phyloP scores from a whole-genome alignment of 306 rosid genomes.

The Inga oerstediana region DNA sequence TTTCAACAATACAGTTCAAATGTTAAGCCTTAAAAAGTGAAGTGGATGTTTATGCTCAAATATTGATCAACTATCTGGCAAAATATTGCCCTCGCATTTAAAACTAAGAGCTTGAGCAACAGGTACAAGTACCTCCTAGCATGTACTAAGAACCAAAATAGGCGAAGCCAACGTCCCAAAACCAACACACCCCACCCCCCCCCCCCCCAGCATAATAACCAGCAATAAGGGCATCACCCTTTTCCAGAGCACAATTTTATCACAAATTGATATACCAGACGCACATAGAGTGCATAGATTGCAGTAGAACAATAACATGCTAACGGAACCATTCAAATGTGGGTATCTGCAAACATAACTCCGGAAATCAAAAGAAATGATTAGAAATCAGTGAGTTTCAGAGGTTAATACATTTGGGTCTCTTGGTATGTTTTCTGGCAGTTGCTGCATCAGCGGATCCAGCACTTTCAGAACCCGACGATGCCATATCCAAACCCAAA shows the following conservation, averaged over 20 bases:
- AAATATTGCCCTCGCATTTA: not conserved
- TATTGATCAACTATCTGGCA: not conserved
- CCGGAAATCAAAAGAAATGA: not conserved
- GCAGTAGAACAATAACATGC: conserved; percentile 11
- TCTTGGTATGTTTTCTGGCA: conserved; percentile 75
- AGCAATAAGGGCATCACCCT: conserved; percentile 2
- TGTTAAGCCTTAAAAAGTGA: not conserved
- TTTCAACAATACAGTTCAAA: conserved; percentile 9
- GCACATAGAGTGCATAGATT: not conserved
- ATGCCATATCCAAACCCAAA: conserved; percentile 63
- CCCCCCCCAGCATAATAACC: conserved; percentile 14
- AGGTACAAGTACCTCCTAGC: not conserved
- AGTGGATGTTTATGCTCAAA: not conserved
- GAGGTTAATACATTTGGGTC: conserved; percentile 78
- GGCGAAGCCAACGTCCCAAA: not conserved
- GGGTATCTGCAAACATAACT: conserved; percentile 27
- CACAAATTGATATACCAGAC: not conserved
- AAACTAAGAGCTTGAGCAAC: not conserved
- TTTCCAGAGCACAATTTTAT: conserved; percentile 15
- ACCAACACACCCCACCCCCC: not conserved
- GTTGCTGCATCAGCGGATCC: conserved; percentile 84
- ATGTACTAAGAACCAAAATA: not conserved
- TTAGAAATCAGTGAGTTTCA: not conserved
- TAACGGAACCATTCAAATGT: not conserved
- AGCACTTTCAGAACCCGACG: conserved; percentile 67